Evolutionary conservation across 805 yeast species (phyloP), one percentile per base, ranked within the genome.

Genomic region (Saturnispora mendoncae): DNA sequence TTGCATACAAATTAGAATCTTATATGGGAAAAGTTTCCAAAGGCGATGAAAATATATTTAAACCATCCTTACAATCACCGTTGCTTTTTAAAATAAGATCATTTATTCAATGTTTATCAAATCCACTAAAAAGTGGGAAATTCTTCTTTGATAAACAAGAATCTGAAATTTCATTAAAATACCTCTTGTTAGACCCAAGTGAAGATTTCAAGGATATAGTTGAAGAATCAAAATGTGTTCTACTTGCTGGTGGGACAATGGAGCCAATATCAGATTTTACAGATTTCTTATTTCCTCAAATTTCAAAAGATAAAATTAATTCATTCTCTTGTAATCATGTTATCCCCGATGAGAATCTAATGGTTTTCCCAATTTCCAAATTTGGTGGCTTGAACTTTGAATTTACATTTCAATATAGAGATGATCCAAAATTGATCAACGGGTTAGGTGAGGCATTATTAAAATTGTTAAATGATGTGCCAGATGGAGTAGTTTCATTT

Each of bases 241-340:
- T 90, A 2, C 56, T 88, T 3, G 92, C 95, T 2, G 97, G 97
- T 27, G 97, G 97, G 12, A 88, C 97, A 0, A 85, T 87, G 95
- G 90, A 84, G 54, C 97, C 97, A 0, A 66, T 78, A 26, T 54
- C 67, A n/a, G 95, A 88, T 48, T 83, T 78, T 55, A 60, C 71
- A 5, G 65, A 74, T n/a, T 74, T 69, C 47, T 60, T 87, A 28
- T 75, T 84, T 38, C 94, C 94, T 0, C 69, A 73, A 33, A 42
- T 81, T 2, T 47, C 60, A 0, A 41, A 52, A 0, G 53, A 58
- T 0, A 49, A 69, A 33, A 68, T 84, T 7, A 60, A 66, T 20
- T 67, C 64, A 23, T 82, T 84, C 53, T 68, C 78, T 3, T 88
- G 96, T 64, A 85, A 83, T 30, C 97, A 88, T 61, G 74, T 90